Percentiles rank a stretch among this genome's conserved stretches.
phyloP scores from a whole-genome alignment of 257 asterid species.

The Solanum sparsipilum region DNA sequence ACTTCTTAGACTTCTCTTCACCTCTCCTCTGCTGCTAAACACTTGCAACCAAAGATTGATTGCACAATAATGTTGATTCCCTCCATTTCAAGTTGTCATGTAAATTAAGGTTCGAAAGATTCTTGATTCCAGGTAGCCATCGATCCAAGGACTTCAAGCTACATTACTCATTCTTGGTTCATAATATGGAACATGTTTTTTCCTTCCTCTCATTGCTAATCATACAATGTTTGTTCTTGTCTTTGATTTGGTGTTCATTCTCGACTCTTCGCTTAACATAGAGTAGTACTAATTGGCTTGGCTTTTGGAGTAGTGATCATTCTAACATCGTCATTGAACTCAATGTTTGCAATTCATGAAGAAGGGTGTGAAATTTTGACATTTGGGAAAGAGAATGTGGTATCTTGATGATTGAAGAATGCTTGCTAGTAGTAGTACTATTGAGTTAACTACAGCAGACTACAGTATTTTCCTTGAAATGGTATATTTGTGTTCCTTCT shows the following conservation, averaged over 20 bases:
- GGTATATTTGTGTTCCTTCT: neutral
- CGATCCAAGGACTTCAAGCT: slow-evolving; percentile 19
- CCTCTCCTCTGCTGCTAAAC: neutral
- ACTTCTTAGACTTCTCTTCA: neutral
- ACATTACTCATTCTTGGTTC: slow-evolving; percentile 22
- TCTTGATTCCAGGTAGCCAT: neutral
- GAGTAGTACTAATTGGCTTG: neutral
- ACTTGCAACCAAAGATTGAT: neutral
- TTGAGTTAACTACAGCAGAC: neutral
- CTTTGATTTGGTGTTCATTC: neutral
- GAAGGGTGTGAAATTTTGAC: neutral
- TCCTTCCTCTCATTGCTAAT: neutral
- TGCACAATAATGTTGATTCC: neutral
- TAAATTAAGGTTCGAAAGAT: neutral
- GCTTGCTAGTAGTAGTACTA: neutral
- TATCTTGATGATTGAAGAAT: neutral
- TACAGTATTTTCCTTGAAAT: neutral
- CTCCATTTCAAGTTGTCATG: neutral
- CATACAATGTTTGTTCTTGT: slow-evolving; percentile 16
- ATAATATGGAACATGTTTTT: slow-evolving; percentile 2
- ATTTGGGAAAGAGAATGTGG: neutral
- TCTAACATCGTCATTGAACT: neutral
- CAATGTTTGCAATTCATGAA: neutral
- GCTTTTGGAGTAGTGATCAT: neutral
- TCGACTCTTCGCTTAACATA: neutral